A percentile compares a stretch with the other conserved stretches of the same genome.
phyloP scores from a whole-genome alignment of 1,139 yeast genomes.

The Zhuliangozyma parablackwelliae region DNA sequence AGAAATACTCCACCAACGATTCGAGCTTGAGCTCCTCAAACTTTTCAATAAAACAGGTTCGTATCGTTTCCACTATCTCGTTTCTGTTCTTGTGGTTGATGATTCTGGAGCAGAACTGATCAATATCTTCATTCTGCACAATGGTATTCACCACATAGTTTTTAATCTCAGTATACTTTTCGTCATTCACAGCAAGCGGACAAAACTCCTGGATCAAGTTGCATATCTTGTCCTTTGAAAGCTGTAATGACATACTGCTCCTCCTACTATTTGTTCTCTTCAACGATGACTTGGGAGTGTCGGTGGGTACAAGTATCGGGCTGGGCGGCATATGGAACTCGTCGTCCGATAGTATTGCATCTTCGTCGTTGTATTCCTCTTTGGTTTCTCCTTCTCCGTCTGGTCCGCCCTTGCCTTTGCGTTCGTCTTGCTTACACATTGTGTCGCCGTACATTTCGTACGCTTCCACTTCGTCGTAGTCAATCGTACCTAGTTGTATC shows the following conservation, averaged over 20 bases:
- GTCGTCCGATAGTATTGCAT: background rate
- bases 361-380: background rate
- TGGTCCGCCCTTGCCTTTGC: background rate
- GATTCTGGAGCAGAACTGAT: conserved; percentile 8
- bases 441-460: conserved; percentile 1
- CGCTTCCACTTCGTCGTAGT: conserved; percentile 2
- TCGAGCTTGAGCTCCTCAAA: conserved; percentile 16
- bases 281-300: conserved; percentile 9
- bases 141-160: conserved; percentile 11
- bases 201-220: conserved; percentile 10
- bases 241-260: background rate
- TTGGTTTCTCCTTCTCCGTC: too few relatives aligned
- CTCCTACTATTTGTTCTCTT: conserved; percentile 3
- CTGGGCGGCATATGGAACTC: conserved; percentile 9
- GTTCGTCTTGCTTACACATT: background rate
- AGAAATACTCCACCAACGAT: conserved; percentile 10
- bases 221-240: conserved; percentile 6
- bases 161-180: conserved; percentile 6
- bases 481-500: conserved; percentile 6
- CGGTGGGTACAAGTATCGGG: conserved; percentile 8
- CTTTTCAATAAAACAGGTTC: conserved; percentile 15
- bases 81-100: conserved; percentile 9
- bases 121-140: conserved; percentile 12
- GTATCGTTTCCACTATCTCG: conserved; percentile 12
- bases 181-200: conserved; percentile 7